A percentile compares a stretch with the other conserved stretches of the same genome.
Evolutionary conservation across 2,329 filamentous ascomycete genomes (phyloP).

Genomic region (Myriosclerotinia scirpicola): DNA sequence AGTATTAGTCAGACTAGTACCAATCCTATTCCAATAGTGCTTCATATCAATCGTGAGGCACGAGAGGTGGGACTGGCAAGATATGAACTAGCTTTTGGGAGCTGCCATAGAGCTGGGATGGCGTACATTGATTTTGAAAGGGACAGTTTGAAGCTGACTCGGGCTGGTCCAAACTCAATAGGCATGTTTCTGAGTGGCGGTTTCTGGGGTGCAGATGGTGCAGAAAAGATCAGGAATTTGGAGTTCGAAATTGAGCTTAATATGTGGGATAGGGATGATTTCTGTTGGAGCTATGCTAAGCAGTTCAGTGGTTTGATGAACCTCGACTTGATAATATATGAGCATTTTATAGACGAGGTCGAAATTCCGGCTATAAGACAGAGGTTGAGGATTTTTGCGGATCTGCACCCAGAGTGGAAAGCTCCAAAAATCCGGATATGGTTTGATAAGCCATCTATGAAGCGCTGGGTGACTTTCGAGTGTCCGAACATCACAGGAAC

Average conservation of each 20-base stretch:
- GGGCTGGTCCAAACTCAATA: conserved; percentile 22
- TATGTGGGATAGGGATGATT: background rate
- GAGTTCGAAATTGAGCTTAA: conserved; percentile 23
- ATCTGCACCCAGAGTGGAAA: background rate
- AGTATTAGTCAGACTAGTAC: conserved; percentile 9
- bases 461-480: background rate
- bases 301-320: background rate
- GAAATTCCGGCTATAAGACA: background rate
- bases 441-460: background rate
- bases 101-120: conserved; percentile 18
- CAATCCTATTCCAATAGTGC: conserved; percentile 25
- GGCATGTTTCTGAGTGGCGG: conserved; percentile 30
- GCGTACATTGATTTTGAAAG: conserved; percentile 32
- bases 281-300: background rate
- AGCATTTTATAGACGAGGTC: too few species aligned
- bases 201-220: conserved; percentile 25
- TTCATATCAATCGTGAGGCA: conserved; percentile 32
- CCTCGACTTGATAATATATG: background rate
- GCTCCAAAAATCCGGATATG: background rate
- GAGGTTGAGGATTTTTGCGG: background rate
- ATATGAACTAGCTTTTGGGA: conserved; percentile 28
- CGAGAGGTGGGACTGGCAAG: conserved; percentile 28
- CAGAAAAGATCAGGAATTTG: conserved; percentile 29
- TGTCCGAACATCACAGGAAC: background rate
- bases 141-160: conserved; percentile 28